Evolutionary conservation across 2,329 filamentous ascomycete genomes (phyloP), one percentile per base, ranked within the genome.

Genomic region (Fusarium stilboides): DNA sequence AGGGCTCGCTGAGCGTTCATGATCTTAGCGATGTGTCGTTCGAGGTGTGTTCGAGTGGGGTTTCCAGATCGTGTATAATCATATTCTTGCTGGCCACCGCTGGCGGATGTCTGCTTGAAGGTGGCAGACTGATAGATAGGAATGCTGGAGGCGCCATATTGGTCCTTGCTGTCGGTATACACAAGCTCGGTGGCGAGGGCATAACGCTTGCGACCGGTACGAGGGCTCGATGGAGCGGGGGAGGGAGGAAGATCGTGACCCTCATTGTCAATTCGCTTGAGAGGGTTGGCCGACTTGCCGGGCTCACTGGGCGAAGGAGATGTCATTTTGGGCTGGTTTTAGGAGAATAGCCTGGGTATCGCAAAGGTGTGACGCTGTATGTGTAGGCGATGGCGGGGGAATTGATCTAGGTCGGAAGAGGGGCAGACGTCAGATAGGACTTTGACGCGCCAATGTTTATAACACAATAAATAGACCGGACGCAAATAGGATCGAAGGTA

Each of bases 61-160:
- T 99, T 99, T 58, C 96, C 96, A 36, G 94, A 98, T 65, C 97
- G 93, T 63, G 96, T 98, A 84, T 99, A 99, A 84, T 99, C 96
- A 81, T 98, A 99, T 81, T 98, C 94, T 77, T 88, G 85, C 72
- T 89, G 92, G 63, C 93, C 94, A 62, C 93, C 94, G 45, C 82
- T 86, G 67, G 92, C 91, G 19, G 92, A 93, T 22, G 88, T 88
- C 82, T 98, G 96, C 83, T 99, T 99, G 86, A 99, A 99, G 37
- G 96, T 99, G 49, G 96, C 97, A 49, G 94, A 97, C 87, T 97
- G 96, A 81, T 99, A 99, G 77, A 99, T 98, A 55, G 96, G 96
- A 75, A 97, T 91, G 80, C 94, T 98, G 74, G 94, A 97, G 60
- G 96, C 89, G 77, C 97, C 97, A 85, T 98, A 98, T 84, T 99